Conservation (phyloP, 257 asterid species). For the Fraxinus excelsior region DNA sequence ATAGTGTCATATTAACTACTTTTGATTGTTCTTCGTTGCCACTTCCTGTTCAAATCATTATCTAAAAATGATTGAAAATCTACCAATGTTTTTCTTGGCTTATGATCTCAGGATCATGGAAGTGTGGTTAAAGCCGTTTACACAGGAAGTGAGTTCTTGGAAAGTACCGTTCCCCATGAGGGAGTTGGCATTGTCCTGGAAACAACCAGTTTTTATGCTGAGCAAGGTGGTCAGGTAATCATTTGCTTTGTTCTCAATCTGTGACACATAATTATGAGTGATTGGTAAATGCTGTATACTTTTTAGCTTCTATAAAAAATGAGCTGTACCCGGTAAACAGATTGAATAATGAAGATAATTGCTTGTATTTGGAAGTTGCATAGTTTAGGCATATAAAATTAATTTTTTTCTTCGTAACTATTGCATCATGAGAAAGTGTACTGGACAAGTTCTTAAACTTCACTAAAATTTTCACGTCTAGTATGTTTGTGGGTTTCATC, state of each 20-base stretch:
- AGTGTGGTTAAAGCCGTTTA: slow-evolving; percentile 85
- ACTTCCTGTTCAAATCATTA: neutral
- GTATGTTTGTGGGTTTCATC: neutral
- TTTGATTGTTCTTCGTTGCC: neutral
- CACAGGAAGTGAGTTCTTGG: slow-evolving; percentile 73
- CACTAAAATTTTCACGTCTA: neutral
- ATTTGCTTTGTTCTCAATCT: slow-evolving; percentile 6
- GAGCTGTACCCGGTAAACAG: neutral
- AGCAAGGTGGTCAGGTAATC: slow-evolving; percentile 99
- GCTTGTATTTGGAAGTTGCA: slow-evolving; percentile 3
- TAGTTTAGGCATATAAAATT: neutral
- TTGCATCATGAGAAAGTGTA: neutral
- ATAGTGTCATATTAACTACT: neutral
- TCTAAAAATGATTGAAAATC: neutral
- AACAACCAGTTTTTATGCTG: slow-evolving; percentile 89
- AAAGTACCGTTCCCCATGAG: slow-evolving; percentile 59
- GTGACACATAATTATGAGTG: neutral
- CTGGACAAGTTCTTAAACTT: neutral
- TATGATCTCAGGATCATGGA: slow-evolving; percentile 60
- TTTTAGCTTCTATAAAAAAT: slow-evolving; percentile 11
- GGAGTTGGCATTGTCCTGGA: slow-evolving; percentile 85
- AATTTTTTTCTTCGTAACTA: neutral
- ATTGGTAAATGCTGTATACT: neutral
- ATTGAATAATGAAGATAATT: slow-evolving; percentile 11
- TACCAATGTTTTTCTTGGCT: neutral